Evolutionary conservation across 2,329 filamentous ascomycete species (phyloP), one percentile per base, ranked within the genome.

Genomic region (Endoconidiophora laricicola): DNA sequence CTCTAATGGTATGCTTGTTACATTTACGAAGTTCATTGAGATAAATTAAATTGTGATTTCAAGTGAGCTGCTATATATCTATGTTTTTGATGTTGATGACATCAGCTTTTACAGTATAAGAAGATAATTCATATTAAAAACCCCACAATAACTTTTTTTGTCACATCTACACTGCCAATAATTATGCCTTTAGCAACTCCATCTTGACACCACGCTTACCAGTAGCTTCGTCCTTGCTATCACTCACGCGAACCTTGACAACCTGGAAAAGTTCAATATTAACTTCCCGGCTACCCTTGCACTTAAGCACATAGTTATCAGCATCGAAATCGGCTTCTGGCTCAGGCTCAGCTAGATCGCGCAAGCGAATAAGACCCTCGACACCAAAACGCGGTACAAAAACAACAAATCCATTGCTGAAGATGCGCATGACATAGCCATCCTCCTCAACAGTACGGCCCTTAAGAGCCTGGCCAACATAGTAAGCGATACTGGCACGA

Each of bases 321-420:
- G 79, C 76, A 64, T 98, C 86, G 61, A 86, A 96, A 29, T 76
- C 76, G 44, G 83, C 83, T 56, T 88, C 82, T 1, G 87, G 85
- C 62, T 84, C 86, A 0, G 78, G 74, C 14, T 82, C 76, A 10
- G 48, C 52, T 52, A 96, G 71, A 66, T 96, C 91, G 52, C 86
- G 73, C 57, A 96, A 68, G 9, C 90, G 75, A 56, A 98, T 91
- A 54, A 95, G 68, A 39, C 86, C 83, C 69, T 98, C 91, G 59
- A 98, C 93, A 39, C 91, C 91, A 64, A 98, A 98, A 14, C 86
- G 73, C 5, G 91, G 91, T 46, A 98, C 90, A 54, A 96, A 88
- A 9, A 96, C 88, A 16, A 96, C 91, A 58, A 95, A 90, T 5
- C 91, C 91, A 66, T 98, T 98, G 62, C 84, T 87, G 66, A 98